Base-by-base conservation (phyloP, 2,329 filamentous ascomycete genomes). In the Venturiaceae sp. region DNA sequence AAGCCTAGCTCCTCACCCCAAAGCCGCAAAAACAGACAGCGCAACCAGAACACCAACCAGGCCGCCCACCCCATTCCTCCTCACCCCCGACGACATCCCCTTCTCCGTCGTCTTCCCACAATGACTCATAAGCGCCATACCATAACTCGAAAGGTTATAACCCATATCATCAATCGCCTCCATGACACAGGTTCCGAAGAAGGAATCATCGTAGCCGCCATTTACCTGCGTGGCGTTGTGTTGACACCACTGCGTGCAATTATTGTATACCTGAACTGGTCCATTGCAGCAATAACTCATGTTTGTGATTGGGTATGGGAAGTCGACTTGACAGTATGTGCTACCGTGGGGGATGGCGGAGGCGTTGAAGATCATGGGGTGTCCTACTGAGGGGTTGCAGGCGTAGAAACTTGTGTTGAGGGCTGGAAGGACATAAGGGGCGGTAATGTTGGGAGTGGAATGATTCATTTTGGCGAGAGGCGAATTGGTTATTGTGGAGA, bases 311-410 rank as follows among this genome's bases (percentile, higher is more conserved):
- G 36, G 36, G 36, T 37, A 37, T 11, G 13, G 13, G 36, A 37
- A 37, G n/a, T 37, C n/a, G 36, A 37, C 36, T 37, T 37, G 36
- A 37, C 36, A 19, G 16, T n/a, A 19, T 39, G 11, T 39, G 37
- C 37, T 39, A 19, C 37, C 16, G 19, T 52, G 46, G 19, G 46
- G 30, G 23, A 52, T 52, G 46, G 19, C 26, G 46, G 26, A 28
- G 30, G 28, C 28, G 34, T 54, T 26, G 26, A 19, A 33, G 34
- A n/a, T 32, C 14, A 13, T 46, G 46, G 16, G 5, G 41, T 32
- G 3, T 23, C 19, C 14, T 50, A 8, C 11, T 2, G 32, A 53
- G 16, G 21, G 41, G 64, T 62, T 52, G 26, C 46, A 52, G 19
- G 46, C 23, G 37, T 19, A 19, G 16, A 39, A n/a, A 19, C 37